phyloP scores from a whole-genome alignment of 2,329 filamentous ascomycete genomes.

The Sordariomycetes sp. region DNA sequence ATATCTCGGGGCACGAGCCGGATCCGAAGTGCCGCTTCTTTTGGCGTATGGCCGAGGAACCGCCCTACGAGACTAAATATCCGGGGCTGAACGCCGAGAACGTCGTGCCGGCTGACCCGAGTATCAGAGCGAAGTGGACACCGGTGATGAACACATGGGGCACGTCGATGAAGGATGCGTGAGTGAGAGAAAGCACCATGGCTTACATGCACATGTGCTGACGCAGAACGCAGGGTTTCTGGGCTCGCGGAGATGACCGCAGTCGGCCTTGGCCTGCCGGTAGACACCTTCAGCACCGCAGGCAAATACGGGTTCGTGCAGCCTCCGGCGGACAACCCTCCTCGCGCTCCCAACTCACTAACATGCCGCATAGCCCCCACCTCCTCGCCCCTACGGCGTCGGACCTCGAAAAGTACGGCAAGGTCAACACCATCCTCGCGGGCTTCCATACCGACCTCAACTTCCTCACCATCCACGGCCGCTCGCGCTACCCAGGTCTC shows the following conservation, averaged over 20 bases:
- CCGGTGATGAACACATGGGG: conserved; percentile 48
- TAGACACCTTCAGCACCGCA: conserved; percentile 41
- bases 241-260: conserved; percentile 50
- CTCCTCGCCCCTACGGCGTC: conserved; percentile 51
- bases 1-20: conserved; percentile 43
- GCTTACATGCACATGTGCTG: neutral
- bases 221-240: conserved; percentile 23
- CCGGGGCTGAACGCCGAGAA: conserved; percentile 45
- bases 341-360: neutral
- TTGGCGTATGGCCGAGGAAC: conserved; percentile 45
- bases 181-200: conserved; percentile 14
- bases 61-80: conserved; percentile 44
- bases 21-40: conserved; percentile 56
- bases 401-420: conserved; percentile 41
- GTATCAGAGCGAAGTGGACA: conserved; percentile 39
- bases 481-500: conserved; percentile 49
- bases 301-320: conserved; percentile 38
- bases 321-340: neutral
- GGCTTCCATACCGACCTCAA: conserved; percentile 56
- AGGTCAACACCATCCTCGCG: conserved; percentile 46
- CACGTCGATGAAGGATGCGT: conserved; percentile 49
- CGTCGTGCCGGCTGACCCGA: conserved; percentile 36
- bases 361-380: conserved; percentile 33
- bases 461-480: conserved; percentile 55
- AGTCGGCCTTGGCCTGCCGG: conserved; percentile 41